Base-by-base conservation (phyloP, 2,329 filamentous ascomycete species). In the Colletotrichum siamense region DNA sequence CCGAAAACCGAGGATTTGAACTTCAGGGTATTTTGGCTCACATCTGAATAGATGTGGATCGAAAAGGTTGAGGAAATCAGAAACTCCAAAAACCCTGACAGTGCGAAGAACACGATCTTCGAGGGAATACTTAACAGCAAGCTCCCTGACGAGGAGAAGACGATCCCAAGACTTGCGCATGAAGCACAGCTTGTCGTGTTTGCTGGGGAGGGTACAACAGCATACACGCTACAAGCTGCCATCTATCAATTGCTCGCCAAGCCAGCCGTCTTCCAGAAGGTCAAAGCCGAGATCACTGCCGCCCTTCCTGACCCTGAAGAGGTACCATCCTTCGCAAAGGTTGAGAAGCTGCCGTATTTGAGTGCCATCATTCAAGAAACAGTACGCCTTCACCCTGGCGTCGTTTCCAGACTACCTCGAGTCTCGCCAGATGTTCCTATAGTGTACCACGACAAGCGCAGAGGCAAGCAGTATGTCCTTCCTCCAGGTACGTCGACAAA, bases 301-400 rank as follows among this genome's bases (percentile, higher is more conserved):
- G 55, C 55, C 13, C 55, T 59, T 59, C 55, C 22, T 59, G 22
- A 59, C 26, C 22, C 61, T 3, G 61, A 63, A 22, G 30, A 63
- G 2, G 61, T 63, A 3, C 61, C 61, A 13, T 63, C 61, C 12
- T 22, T 63, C 16, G 28, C 61, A 22, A 28, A 81, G 18, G 78
- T 85, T n/a, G 82, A 86, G 77, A 79, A 80, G 71, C 78, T 87
- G 12, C 82, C 83, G 2, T 87, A 84, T 69, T 81, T 89, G 15
- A 81, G 84, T 6, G 86, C 85, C 1, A 75, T 84, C n/a, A 82
- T 87, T 12, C 79, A 82, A 36, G 86, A 87, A 75, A 79, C 83
- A 0, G 76, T 88, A 9, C 84, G 88, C 6, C 67, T 89, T 5
- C 84, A 85, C n/a, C 87, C 85, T 9, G 85, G 84, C 1, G 82